These are phyloP conservation scores for Orbilia brochopaga DNA, from an alignment of 2,329 filamentous ascomycete species.

Conservation along the genomic window DNA sequence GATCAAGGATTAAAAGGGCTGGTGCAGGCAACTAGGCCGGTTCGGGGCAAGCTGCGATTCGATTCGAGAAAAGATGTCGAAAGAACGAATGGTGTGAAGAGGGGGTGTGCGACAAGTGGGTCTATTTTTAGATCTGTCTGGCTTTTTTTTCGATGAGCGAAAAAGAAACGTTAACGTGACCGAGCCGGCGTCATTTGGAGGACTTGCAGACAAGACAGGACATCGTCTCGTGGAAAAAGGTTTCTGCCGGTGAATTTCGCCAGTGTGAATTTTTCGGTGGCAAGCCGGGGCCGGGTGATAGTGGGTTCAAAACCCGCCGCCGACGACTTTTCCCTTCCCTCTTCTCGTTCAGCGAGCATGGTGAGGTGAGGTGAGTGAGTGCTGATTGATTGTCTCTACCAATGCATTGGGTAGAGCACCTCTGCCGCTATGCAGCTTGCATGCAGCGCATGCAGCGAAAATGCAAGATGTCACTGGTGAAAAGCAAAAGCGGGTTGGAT, in stretches of 20 bases:
- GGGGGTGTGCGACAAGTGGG: conserved; percentile 34
- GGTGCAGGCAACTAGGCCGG: conserved; percentile 17
- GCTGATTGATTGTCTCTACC: conserved; percentile 15
- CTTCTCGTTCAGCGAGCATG: conserved; percentile 9
- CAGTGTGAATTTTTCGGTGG: conserved; percentile 40
- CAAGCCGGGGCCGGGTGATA: conserved; percentile 24
- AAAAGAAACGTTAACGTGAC: conserved; percentile 48
- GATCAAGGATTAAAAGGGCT: conserved; percentile 49
- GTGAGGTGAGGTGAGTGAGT: conserved; percentile 7
- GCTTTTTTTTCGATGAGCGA: conserved; percentile 13
- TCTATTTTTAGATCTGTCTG: conserved; percentile 42
- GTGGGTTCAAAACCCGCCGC: conserved; percentile 40
- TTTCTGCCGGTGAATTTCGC: conserved; percentile 34
- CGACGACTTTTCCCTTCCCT: conserved; percentile 25
- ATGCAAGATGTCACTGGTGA: conserved; percentile 50
- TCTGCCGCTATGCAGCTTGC: conserved; percentile 48
- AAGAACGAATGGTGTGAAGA: conserved; percentile 27
- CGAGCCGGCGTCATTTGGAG: conserved; percentile 40
- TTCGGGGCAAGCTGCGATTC: conserved; percentile 32
- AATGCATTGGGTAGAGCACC: conserved; percentile 27
- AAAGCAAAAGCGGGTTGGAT: conserved; percentile 11
- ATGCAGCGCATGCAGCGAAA: conserved; percentile 47
- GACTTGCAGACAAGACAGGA: conserved; percentile 18
- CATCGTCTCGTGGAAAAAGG: conserved; percentile 46
- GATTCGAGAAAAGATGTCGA: conserved; percentile 48